Base-by-base conservation (phyloP, 2,329 filamentous ascomycete species). In the Neodidymelliopsis sp. region DNA sequence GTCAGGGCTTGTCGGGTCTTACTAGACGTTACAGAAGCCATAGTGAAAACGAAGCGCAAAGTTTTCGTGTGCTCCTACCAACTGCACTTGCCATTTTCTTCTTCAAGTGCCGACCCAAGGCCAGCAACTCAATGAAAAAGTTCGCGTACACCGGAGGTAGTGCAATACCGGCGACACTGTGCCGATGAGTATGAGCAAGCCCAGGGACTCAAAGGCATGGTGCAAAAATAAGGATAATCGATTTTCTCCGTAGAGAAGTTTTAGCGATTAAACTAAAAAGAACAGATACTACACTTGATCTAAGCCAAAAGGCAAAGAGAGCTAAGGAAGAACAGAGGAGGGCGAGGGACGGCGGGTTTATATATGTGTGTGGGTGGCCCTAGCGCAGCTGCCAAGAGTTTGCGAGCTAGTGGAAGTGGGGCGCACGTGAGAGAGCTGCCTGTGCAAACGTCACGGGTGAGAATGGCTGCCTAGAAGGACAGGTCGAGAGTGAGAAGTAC, bases 231-330 rank as follows among this genome's bases (percentile, higher is more conserved):
- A 33, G 22, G 2, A 16, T 38, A 49, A 49, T 49, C 45, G 3
- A 36, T 31, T 40, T 24, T 3, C 12, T 4, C 5, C 42, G 49
- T 43, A 47, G 10, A 8, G 10, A 3, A 23, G 49, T 47, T 43
- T 42, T 11, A 42, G 38, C 11, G 39, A 34, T 39, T 49, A 48
- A 41, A 47, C 36, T 33, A 16, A 39, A 39, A 39, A 39, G 36
- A 39, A 39, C 25, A 40, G 37, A 31, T 40, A 40, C 25, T 43
- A 47, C 49, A 47, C 49, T 47, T 47, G 42, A 47, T 52, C 41
- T 39, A 47, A 39, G 37, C 43, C 37, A 47, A 47, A 52, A 47
- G 49, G 42, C 49, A 47, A 48, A 47, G 49, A 53, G 49, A 53
- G 49, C 49, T 53, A 41, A 44, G 28, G 49, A 53, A 37, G 1